These are phyloP conservation scores for Pelargonium myrrhifolium DNA, from an alignment of 441 rosid genomes.

Conservation along the genomic window DNA sequence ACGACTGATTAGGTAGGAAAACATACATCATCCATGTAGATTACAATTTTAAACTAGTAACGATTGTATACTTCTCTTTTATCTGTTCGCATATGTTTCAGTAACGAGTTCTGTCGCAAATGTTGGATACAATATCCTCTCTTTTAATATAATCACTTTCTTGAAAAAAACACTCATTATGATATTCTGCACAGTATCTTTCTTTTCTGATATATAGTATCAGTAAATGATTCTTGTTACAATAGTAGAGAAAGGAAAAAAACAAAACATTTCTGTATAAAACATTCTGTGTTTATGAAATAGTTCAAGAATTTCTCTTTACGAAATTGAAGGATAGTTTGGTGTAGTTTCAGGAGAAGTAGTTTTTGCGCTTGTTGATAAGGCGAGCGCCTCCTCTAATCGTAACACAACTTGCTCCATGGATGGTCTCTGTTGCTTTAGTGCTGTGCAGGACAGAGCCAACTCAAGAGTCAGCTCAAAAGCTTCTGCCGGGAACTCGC, in stretches of 20 bases:
- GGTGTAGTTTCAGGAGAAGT: constrained; percentile 26
- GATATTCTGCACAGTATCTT: background rate
- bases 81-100: background rate
- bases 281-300: background rate
- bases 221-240: background rate
- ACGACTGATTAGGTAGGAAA: constrained; percentile 19
- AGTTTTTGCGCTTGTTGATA: constrained; percentile 24
- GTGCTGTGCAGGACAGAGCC: constrained; percentile 43
- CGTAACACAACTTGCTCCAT: constrained; percentile 35
- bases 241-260: background rate
- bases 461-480: constrained; percentile 33
- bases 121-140: no score
- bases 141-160: no score
- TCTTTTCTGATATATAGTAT: background rate
- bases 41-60: constrained; percentile 4
- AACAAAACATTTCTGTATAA: background rate
- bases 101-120: no score
- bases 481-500: constrained; percentile 40
- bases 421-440: constrained; percentile 35
- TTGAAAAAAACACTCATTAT: no score
- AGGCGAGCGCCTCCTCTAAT: constrained; percentile 38
- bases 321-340: background rate
- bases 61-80: background rate
- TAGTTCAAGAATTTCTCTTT: background rate
- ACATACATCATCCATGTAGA: background rate